Percentiles rank a stretch among this genome's conserved stretches.
phyloP scores from a whole-genome alignment of 495 filamentous ascomycete species.

The Hypoxylon trugodes region DNA sequence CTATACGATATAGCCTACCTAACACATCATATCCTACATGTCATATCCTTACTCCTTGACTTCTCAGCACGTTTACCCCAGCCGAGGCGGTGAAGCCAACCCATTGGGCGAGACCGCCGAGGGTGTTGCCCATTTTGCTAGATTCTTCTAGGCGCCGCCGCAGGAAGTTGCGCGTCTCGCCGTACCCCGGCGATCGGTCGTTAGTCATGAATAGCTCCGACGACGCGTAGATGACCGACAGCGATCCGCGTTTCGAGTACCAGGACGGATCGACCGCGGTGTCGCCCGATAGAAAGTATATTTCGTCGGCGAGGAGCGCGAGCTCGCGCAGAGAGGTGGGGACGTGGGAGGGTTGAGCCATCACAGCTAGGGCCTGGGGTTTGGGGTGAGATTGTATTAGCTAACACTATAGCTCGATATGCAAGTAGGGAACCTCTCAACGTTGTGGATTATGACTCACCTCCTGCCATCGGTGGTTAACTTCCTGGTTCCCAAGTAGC shows the following conservation, averaged over 20 bases:
- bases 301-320: conserved; percentile 82
- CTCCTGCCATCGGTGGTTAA: conserved; percentile 84
- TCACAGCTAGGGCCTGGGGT: conserved; percentile 80
- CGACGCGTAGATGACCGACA: conserved; percentile 83
- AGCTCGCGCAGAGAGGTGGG: conserved; percentile 82
- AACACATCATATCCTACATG: background rate
- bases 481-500: conserved; percentile 72
- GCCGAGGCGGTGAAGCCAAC: conserved; percentile 77
- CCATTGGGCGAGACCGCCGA: conserved; percentile 74
- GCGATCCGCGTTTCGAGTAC: conserved; percentile 86
- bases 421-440: too few relatives aligned
- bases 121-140: conserved; percentile 61
- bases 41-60: conserved; percentile 69
- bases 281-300: conserved; percentile 85
- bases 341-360: conserved; percentile 81
- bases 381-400: background rate
- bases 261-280: conserved; percentile 80
- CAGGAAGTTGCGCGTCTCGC: conserved; percentile 81
- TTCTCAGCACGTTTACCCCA: conserved; percentile 68
- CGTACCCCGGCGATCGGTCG: conserved; percentile 71
- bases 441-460: conserved; percentile 55
- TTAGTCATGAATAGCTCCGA: conserved; percentile 94
- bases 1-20: too few relatives aligned
- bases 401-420: background rate
- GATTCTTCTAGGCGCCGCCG: conserved; percentile 77